Evolutionary conservation across 805 yeast genomes (phyloP), one percentile per base, ranked within the genome.

Genomic region (Yarrowia phangngaensis): DNA sequence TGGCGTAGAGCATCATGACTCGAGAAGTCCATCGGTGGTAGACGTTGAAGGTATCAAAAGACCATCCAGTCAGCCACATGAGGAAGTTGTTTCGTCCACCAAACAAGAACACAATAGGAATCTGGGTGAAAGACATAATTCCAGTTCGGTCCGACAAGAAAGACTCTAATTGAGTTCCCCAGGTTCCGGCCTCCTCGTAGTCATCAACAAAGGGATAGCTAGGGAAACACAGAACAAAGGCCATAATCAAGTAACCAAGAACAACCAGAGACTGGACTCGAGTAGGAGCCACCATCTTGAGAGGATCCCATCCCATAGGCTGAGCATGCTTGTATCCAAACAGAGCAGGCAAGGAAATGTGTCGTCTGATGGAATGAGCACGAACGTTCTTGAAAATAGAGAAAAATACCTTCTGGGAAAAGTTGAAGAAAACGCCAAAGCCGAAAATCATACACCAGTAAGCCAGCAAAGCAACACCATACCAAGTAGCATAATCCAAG

Each of bases 1-100:
- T 11, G 7, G 58, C 53, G 32, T 56, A 51, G n/a, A 58, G 16
- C 5, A 57, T 53, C 36, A 52, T 54, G 15, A 53, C 45, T 20
- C 64, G 51, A 6, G 63, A 60, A 5, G 57, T 50, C 66, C 67
- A 63, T 7, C 64, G 51, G 63, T 85, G 95, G 58, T 74, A 77
- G 20, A 71, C 64, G 56, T 78, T 70, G 64, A 84, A 83, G 1
- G 82, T 71, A 8, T 79, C 64, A 56, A 74, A 80, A 0, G 78
- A 63, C 68, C 83, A 71, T 1, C 88, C 86, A 1, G 88, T 74
- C 6, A 82, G 50, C 57, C 64, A 65, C 53, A 74, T 74, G 56
- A 84, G 66, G 14, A 84, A 77, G 59, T 82, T 84, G 60, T 84
- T 84, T 56, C 92, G 70, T 27, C 82, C 80, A 4, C 86, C 85